Conservation (phyloP, 164 flowering plant genomes). For the Aristolochia californica region DNA sequence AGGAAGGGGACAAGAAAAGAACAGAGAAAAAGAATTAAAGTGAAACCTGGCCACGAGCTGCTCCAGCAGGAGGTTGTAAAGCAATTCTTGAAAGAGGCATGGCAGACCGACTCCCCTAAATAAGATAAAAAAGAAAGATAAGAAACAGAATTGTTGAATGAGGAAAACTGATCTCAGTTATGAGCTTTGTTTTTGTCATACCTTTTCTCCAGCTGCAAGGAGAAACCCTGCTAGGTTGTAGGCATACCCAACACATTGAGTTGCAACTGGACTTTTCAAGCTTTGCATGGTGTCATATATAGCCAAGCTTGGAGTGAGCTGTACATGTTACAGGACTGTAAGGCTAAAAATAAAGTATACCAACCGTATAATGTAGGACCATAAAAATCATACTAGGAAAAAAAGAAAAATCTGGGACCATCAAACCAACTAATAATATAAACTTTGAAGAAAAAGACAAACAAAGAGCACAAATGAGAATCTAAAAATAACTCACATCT, state of each 20-base stretch:
- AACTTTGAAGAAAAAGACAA: background rate
- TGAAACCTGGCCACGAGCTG: constrained; percentile 88
- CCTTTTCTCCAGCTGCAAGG: constrained; percentile 94
- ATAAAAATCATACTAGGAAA: no score
- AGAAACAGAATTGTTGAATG: background rate
- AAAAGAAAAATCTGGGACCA: background rate
- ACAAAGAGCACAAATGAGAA: background rate
- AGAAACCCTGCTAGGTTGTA: constrained; percentile 67
- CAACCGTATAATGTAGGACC: background rate
- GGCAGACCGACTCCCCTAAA: constrained; percentile 57
- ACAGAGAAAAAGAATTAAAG: background rate
- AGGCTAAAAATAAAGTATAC: background rate
- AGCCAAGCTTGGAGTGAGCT: constrained; percentile 82
- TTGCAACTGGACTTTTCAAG: constrained; percentile 70
- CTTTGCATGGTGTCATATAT: constrained; percentile 84
- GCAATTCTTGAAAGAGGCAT: constrained; percentile 74
- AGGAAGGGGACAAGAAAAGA: no score
- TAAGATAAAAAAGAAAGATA: constrained; percentile 5
- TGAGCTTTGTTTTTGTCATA: constrained; percentile 13
- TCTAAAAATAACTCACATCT: constrained; percentile 60
- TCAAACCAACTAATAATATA: background rate
- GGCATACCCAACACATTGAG: constrained; percentile 67
- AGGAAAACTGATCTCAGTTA: background rate
- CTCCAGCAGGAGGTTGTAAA: constrained; percentile 70
- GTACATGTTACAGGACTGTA: constrained; percentile 12